Percentiles rank a stretch among this genome's conserved stretches.
Evolutionary conservation across 202 grass and related monocot species (phyloP).

Genomic region (Carex arenaria): DNA sequence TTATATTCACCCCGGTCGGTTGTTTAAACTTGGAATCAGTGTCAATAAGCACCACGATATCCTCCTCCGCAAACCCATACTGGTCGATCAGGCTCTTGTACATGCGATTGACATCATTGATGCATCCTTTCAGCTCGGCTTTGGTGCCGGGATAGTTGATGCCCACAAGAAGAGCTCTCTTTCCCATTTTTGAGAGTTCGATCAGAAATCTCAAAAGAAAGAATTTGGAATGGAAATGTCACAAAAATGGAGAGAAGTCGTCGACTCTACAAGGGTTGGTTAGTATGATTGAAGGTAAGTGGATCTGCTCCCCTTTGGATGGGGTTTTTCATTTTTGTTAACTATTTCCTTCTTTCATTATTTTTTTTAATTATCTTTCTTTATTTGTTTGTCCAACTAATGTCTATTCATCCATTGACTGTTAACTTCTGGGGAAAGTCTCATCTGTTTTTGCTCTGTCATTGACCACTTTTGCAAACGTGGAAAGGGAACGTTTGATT

Average conservation of each 20-base stretch:
- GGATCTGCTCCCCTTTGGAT: background rate
- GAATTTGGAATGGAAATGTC: background rate
- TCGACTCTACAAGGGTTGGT: background rate
- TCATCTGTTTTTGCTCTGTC: background rate
- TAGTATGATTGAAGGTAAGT: background rate
- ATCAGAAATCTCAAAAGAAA: background rate
- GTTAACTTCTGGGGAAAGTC: background rate
- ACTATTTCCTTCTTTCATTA: background rate
- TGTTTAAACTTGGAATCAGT: constrained; percentile 32
- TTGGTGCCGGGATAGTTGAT: constrained; percentile 91
- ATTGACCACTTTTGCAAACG: background rate
- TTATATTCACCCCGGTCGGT: constrained; percentile 76
- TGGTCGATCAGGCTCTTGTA: constrained; percentile 61
- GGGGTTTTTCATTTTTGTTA: background rate
- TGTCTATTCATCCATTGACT: background rate
- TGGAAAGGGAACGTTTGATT: constrained; percentile 6
- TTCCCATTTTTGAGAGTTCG: constrained; percentile 22
- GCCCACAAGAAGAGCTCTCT: constrained; percentile 74
- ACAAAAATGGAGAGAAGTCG: constrained; percentile 3
- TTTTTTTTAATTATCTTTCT: background rate
- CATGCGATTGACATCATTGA: constrained; percentile 92
- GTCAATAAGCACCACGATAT: constrained; percentile 66
- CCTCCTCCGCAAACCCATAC: constrained; percentile 62
- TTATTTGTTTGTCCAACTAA: background rate
- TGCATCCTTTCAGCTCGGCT: constrained; percentile 82